Base-by-base conservation (phyloP, 2,329 filamentous ascomycete genomes). In the Neoscytalidium dimidiatum region DNA sequence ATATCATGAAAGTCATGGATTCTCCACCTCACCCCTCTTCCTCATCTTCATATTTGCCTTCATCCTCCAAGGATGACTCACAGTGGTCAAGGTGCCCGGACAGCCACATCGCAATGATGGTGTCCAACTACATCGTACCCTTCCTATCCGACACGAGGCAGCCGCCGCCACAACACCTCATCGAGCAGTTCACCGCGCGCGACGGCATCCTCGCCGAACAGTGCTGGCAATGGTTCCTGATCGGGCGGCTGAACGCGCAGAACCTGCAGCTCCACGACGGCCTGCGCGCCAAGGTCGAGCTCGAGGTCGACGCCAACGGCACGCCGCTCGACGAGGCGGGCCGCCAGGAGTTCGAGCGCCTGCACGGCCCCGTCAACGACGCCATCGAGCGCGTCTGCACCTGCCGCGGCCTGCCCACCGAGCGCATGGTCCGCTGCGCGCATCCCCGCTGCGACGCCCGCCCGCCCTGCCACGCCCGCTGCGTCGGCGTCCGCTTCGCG, bases 171-270 rank as follows among this genome's bases (percentile, higher is more conserved):
- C 2, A 9, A 9, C 31, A 31, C 56, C 38, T 60, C 8, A 7
- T 5, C n/a, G 28, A 33, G n/a, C 56, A 60, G 23, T 60, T 44
- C 38, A 3, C 9, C 38, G 26, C 26, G 26, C 26, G n/a, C 38
- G 56, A 60, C 26, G 56, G 58, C 19, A 26, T 26, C 58, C 48
- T 53, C 9, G 46, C 35, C 26, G 61, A 63, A 48, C 61, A 63
- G 26, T 35, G 31, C 48, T 52, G 46, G 61, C 61, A 63, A n/a
- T 63, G 14, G 17, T 33, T 31, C 48, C n/a, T 63, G 2, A 11
- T 53, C 26, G 48, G 46, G 17, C 48, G 46, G 8, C 21, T 43
- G 19, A 63, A 63, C 61, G 5, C 19, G n/a, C 23, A 31, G 23
- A 44, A 52, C 48, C 61, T 53, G 19, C 2, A 14, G 17, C 31